Conservation (phyloP, 257 asterid species). For the Agastache rugosa region DNA sequence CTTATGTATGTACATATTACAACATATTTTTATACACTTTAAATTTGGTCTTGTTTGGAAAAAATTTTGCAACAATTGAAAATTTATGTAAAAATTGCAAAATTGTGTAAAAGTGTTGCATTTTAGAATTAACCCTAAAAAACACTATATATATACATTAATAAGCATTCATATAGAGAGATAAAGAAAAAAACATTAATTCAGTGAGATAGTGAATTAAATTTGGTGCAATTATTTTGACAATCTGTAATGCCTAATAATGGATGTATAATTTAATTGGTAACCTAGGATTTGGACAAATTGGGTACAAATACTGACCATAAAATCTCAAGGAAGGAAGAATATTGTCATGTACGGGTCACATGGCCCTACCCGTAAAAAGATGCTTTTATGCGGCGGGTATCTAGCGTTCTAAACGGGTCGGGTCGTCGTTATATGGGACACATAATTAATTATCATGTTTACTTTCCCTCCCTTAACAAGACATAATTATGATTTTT, state of each 20-base stretch:
- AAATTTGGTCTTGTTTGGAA: too few species aligned
- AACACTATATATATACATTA: too few species aligned
- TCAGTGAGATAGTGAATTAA: background rate
- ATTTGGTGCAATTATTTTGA: background rate
- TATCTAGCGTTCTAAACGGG: conserved; percentile 32
- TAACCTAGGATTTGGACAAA: conserved; percentile 35
- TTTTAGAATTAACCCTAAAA: too few species aligned
- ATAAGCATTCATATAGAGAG: too few species aligned
- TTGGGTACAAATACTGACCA: conserved; percentile 34
- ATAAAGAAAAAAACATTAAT: too few species aligned
- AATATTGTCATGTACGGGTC: conserved; percentile 32
- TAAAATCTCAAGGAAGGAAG: background rate
- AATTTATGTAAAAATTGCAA: too few species aligned
- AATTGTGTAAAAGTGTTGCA: too few species aligned
- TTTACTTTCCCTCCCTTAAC: conserved; percentile 4
- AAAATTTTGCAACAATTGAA: too few species aligned
- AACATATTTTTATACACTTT: too few species aligned
- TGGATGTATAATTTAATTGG: background rate
- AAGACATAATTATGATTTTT: conserved; percentile 12
- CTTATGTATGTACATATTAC: too few species aligned
- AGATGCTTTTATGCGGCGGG: conserved; percentile 7
- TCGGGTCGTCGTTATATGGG: conserved; percentile 16
- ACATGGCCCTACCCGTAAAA: conserved; percentile 29
- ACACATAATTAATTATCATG: conserved; percentile 14
- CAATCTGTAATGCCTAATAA: background rate